Conservation (phyloP, 2,329 filamentous ascomycete genomes). For the Aureobasidium sp. region DNA sequence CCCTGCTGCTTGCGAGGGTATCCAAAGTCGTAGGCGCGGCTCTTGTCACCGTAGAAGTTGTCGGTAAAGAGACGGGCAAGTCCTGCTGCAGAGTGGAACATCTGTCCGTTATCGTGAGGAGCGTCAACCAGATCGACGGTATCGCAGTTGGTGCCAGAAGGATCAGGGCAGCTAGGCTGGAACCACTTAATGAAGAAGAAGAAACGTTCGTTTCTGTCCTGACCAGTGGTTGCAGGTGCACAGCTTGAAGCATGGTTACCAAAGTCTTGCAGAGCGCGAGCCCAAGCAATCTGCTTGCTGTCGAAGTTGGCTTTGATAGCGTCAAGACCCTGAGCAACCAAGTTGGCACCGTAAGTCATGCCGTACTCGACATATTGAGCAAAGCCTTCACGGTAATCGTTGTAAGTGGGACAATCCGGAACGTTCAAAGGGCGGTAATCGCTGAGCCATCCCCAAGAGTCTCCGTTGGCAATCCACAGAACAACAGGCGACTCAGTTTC, state of each 20-base stretch:
- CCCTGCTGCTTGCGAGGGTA: constrained; percentile 26
- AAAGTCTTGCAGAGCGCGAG: constrained; percentile 25
- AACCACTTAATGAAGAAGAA: constrained; percentile 31
- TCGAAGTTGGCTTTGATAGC: constrained; percentile 28
- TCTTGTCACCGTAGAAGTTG: constrained; percentile 29
- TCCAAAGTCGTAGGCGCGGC: constrained; percentile 27
- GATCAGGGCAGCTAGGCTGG: constrained; percentile 20
- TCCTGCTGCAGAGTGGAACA: constrained; percentile 27
- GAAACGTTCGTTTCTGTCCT: constrained; percentile 30
- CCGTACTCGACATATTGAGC: constrained; percentile 22
- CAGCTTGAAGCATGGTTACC: constrained; percentile 27
- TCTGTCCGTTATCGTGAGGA: constrained; percentile 27
- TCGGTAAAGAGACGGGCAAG: constrained; percentile 29
- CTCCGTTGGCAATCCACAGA: constrained; percentile 27
- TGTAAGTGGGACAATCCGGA: constrained; percentile 23
- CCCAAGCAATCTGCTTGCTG: constrained; percentile 26
- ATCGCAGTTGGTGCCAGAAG: constrained; percentile 20
- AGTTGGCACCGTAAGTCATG: constrained; percentile 23
- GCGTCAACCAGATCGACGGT: constrained; percentile 27
- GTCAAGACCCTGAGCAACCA: constrained; percentile 23
- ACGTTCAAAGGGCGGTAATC: constrained; percentile 22
- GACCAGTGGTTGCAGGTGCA: constrained; percentile 25
- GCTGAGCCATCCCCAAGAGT: constrained; percentile 27
- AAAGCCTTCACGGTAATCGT: constrained; percentile 28
- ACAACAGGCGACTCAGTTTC: constrained; percentile 21